These are phyloP conservation scores for Domatiomyces globalis DNA, from an alignment of 2,329 filamentous ascomycete genomes.

Conservation along the genomic window DNA sequence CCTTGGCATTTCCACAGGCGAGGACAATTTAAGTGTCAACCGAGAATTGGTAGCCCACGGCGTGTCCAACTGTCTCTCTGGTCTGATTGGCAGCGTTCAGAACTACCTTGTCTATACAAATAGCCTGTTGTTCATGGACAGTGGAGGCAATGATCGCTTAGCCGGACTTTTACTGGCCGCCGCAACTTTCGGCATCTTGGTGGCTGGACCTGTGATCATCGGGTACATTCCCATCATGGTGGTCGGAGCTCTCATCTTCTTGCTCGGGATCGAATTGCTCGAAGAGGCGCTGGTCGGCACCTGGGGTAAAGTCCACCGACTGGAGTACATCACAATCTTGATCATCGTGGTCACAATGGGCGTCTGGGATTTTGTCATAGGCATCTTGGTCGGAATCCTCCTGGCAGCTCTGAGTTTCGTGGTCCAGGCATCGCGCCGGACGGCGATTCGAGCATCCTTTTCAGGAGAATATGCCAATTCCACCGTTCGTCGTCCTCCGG, in stretches of 20 bases:
- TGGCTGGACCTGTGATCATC: conserved; percentile 74
- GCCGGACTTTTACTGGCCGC: conserved; percentile 74
- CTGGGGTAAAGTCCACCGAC: conserved; percentile 68
- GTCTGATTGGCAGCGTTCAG: conserved; percentile 71
- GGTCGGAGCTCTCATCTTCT: conserved; percentile 86
- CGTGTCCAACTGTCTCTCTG: conserved; percentile 81
- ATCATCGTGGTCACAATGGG: conserved; percentile 93
- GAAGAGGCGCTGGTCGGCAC: conserved; percentile 80
- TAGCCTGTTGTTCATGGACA: conserved; percentile 89
- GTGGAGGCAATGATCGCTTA: conserved; percentile 72
- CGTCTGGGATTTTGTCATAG: conserved; percentile 87
- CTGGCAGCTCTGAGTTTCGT: conserved; percentile 84
- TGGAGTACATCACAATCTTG: conserved; percentile 79
- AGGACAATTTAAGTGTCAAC: conserved; percentile 85
- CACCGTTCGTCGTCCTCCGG: conserved; percentile 78
- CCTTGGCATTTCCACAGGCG: conserved; percentile 73
- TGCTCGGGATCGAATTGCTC: conserved; percentile 83
- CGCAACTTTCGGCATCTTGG: conserved; percentile 66
- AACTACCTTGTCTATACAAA: conserved; percentile 98
- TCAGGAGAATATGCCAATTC: conserved; percentile 80
- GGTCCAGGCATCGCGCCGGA: conserved; percentile 77
- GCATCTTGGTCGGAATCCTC: conserved; percentile 81
- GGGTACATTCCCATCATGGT: conserved; percentile 95
- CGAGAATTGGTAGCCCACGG: conserved; percentile 85
- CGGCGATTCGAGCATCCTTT: conserved; percentile 80